Base-by-base conservation (phyloP, 2,329 filamentous ascomycete genomes). In the Orbilia brochopaga region DNA sequence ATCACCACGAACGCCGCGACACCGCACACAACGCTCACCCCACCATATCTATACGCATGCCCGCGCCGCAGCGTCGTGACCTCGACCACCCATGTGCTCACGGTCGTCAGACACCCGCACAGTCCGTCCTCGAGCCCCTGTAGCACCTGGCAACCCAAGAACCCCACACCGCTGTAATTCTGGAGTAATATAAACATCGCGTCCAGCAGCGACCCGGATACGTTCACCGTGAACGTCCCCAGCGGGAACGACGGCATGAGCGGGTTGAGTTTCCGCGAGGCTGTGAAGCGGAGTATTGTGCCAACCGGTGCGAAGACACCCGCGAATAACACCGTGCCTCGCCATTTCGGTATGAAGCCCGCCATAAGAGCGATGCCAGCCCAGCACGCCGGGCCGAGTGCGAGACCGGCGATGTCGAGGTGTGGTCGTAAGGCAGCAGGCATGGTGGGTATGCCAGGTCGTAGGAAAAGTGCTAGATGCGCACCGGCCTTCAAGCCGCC, bases 191-290 rank as follows among this genome's bases (percentile, higher is more conserved):
- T 65, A 63, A 87, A 85, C 83, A 91, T 87, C 13, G 86, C 92
- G 55, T 95, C 79, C 15, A 96, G 79, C 0, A 84, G 84, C 0
- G 90, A 92, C 2, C 92, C 93, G 13, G 88, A 78, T 2, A 95
- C 82, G 77, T 97, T 97, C 27, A 89, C 91, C 0, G 82, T 80
- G 76, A 97, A 96, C 0, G 93, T 97, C 1, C 93, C 93, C 0
- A 97, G 79, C 0, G 93, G 93, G 75, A 97, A 97, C 0, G 83
- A 81, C 0, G 86, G 79, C 0, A 86, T 75, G 19, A 85, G 82
- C 0, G 84, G 81, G 76, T 97, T 97, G n/a, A 96, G 83, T 23
- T 82, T 79, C 5, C 90, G 78, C 0, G 89, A 89, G 0, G 85
- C 79, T 78, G 91, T 92, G 80, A 90, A 96, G 2, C 93, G 85